Conservation (phyloP, 169 alveolate genomes). For the Plasmodium inui region DNA sequence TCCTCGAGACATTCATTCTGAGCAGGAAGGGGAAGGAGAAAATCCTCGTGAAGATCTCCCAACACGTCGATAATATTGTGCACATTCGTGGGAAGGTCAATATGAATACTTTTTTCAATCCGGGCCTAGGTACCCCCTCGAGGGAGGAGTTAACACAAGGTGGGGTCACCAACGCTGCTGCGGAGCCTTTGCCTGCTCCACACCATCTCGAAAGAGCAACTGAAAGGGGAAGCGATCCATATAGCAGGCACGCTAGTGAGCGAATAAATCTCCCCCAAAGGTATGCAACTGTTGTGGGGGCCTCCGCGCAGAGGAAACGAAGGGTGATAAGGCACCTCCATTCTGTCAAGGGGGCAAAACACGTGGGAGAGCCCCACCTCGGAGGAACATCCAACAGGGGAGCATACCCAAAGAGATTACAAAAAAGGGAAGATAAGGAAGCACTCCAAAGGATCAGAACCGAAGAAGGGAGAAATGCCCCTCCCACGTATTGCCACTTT, state of each 20-base stretch:
- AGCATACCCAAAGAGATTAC: not conserved
- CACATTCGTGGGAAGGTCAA: constrained; percentile 35
- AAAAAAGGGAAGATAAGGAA: not conserved
- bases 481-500: not conserved
- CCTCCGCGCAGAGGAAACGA: not conserved
- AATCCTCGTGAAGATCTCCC: constrained; percentile 19
- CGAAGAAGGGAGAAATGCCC: not conserved
- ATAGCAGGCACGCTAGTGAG: not conserved
- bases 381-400: not conserved
- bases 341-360: not conserved
- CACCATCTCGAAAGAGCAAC: not conserved
- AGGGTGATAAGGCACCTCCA: not conserved
- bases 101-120: not conserved
- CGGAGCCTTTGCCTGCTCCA: not conserved
- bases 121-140: not conserved
- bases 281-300: not conserved
- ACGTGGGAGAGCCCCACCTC: not conserved
- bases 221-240: not conserved
- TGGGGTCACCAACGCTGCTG: not conserved
- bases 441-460: not conserved
- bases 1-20: constrained; percentile 1
- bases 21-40: constrained; percentile 28
- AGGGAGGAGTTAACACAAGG: not conserved
- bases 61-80: constrained; percentile 24
- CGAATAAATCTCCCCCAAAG: not conserved